Percentiles rank a stretch among this genome's conserved stretches.
Conservation (phyloP, 2,329 filamentous ascomycete species). For the Fusarium multiceps region DNA sequence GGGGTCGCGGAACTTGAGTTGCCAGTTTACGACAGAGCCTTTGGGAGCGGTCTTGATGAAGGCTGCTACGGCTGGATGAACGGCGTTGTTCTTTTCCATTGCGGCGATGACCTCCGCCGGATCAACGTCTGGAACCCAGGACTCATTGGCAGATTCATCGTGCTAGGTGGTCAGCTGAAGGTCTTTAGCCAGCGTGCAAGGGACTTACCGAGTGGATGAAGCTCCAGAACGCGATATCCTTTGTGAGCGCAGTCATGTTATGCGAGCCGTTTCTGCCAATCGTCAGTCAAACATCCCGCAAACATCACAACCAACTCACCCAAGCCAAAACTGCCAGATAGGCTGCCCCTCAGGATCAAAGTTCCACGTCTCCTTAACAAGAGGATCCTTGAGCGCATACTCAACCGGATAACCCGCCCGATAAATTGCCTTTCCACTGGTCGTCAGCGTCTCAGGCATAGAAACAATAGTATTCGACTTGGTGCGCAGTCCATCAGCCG, state of each 20-base stretch:
- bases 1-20: conserved; percentile 33
- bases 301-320: neutral
- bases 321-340: conserved; percentile 33
- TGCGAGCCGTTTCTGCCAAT: conserved; percentile 19
- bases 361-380: conserved; percentile 31
- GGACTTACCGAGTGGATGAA: conserved; percentile 29
- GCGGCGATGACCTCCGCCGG: conserved; percentile 24
- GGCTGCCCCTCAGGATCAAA: conserved; percentile 22
- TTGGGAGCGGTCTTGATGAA: conserved; percentile 30
- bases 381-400: conserved; percentile 22
- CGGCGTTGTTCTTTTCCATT: conserved; percentile 32
- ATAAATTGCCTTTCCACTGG: conserved; percentile 30
- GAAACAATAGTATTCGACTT: conserved; percentile 29
- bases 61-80: conserved; percentile 25
- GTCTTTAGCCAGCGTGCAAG: too few species aligned
- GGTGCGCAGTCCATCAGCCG: conserved; percentile 17
- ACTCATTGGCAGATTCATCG: conserved; percentile 26
- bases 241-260: conserved; percentile 24
- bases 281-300: neutral
- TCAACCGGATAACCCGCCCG: conserved; percentile 26
- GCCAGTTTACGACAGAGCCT: conserved; percentile 33
- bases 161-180: neutral
- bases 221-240: conserved; percentile 31
- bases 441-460: conserved; percentile 18
- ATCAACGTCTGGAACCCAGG: conserved; percentile 28